Percentiles rank a stretch among this genome's conserved stretches.
Conservation (phyloP, 441 rosid species). For the Arabidopsis hybrid region DNA sequence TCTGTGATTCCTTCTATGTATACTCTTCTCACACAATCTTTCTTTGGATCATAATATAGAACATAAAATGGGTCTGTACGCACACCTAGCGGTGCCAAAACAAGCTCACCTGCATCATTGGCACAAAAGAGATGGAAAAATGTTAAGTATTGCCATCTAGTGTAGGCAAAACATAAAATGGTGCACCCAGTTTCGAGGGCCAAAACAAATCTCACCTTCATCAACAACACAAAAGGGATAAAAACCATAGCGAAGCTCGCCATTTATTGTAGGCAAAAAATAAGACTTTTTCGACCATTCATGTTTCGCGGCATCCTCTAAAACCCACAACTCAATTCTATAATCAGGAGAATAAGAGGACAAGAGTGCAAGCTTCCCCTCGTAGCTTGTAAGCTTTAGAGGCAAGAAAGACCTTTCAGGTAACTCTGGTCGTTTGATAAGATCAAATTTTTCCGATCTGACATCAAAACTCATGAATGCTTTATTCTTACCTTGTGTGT, state of each 20-base stretch:
- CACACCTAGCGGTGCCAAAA: background rate
- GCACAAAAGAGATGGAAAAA: too few species aligned
- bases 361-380: background rate
- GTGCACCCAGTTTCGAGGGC: too few species aligned
- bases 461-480: slow-evolving; percentile 36
- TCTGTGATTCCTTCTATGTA: slow-evolving; percentile 25
- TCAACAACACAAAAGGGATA: background rate
- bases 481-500: background rate
- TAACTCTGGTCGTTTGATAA: background rate
- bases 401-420: background rate
- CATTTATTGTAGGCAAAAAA: too few species aligned
- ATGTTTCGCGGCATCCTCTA: background rate
- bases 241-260: too few species aligned
- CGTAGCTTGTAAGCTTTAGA: background rate
- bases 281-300: background rate
- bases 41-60: slow-evolving; percentile 22
- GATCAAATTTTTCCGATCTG: slow-evolving; percentile 12
- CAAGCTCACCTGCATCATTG: slow-evolving; percentile 1
- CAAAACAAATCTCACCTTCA: background rate
- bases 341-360: background rate
- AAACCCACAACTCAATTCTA: background rate
- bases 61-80: background rate
- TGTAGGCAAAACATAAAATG: too few species aligned
- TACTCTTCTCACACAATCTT: background rate
- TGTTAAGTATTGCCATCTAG: too few species aligned